Evolutionary conservation across 257 asterid species (phyloP).

Genomic region (Plantago elongata): DNA sequence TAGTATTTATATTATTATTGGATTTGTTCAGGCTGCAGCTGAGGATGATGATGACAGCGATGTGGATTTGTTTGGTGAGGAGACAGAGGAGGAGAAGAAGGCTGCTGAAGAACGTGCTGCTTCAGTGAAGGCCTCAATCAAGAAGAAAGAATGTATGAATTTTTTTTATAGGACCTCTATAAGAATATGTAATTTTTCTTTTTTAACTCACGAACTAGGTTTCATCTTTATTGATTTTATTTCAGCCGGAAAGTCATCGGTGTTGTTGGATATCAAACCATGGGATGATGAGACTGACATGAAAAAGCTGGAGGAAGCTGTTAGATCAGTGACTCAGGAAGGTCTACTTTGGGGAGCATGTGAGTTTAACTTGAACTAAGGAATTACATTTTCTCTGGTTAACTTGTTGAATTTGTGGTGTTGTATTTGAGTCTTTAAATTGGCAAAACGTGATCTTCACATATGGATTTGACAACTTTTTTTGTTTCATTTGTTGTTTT

Average conservation of each 20-base stretch:
- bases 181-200: too few relatives aligned
- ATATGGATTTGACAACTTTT: too few relatives aligned
- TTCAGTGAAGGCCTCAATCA: conserved; percentile 68
- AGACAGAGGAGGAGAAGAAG: conserved; percentile 93
- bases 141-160: conserved; percentile 85
- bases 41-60: conserved; percentile 79
- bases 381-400: too few relatives aligned
- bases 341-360: conserved; percentile 95
- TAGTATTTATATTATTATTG: too few relatives aligned
- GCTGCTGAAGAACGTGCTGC: conserved; percentile 95
- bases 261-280: conserved; percentile 69
- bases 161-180: too few relatives aligned
- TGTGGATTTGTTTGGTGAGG: conserved; percentile 90
- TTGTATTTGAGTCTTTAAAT: not conserved
- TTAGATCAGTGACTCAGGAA: conserved; percentile 61
- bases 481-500: too few relatives aligned
- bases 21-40: conserved; percentile 56
- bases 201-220: not conserved
- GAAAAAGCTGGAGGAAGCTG: conserved; percentile 93
- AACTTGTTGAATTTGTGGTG: too few relatives aligned
- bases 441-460: too few relatives aligned
- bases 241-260: conserved; percentile 66
- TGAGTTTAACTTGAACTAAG: too few relatives aligned
- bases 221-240: not conserved
- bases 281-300: conserved; percentile 99